phyloP scores from a whole-genome alignment of 2,329 filamentous ascomycete species.

The Colletotrichum spinosum region DNA sequence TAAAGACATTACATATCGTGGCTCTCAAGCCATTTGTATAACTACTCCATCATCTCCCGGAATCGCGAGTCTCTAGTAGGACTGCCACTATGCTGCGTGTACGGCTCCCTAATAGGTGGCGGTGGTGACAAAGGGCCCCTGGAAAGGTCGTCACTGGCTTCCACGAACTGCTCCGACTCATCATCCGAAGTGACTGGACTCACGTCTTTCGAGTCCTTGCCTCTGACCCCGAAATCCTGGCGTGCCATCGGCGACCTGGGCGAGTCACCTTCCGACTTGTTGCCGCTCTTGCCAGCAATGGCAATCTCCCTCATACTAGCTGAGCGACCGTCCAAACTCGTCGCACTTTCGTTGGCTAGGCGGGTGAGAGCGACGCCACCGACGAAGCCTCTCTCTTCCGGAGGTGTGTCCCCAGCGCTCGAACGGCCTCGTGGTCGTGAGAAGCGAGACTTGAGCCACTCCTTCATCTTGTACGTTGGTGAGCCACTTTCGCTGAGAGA shows the following conservation, averaged over 20 bases:
- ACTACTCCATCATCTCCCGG: slow-evolving; percentile 63
- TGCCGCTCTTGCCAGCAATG: slow-evolving; percentile 53
- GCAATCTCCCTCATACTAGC: slow-evolving; percentile 61
- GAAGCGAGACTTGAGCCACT: slow-evolving; percentile 68
- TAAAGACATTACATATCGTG: background rate
- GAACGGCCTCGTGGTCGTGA: slow-evolving; percentile 55
- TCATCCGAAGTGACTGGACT: slow-evolving; percentile 49
- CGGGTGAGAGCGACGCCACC: slow-evolving; percentile 60
- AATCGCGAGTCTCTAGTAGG: slow-evolving; percentile 70
- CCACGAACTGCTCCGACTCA: slow-evolving; percentile 53
- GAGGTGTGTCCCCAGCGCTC: slow-evolving; percentile 49
- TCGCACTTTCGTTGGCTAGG: slow-evolving; percentile 57
- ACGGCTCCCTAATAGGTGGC: slow-evolving; percentile 48
- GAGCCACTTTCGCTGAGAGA: slow-evolving; percentile 41
- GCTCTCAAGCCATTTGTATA: background rate
- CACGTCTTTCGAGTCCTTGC: slow-evolving; percentile 48
- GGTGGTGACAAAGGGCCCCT: slow-evolving; percentile 51
- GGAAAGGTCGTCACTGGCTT: slow-evolving; percentile 50
- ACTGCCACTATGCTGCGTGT: slow-evolving; percentile 57
- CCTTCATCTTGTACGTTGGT: slow-evolving; percentile 57
- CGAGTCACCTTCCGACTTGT: slow-evolving; percentile 41
- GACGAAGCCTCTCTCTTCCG: slow-evolving; percentile 55
- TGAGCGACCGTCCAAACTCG: slow-evolving; percentile 55
- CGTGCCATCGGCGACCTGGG: slow-evolving; percentile 42
- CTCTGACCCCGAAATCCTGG: slow-evolving; percentile 33